Conservation (phyloP, 495 filamentous ascomycete species). For the Entonaema liquescens region DNA sequence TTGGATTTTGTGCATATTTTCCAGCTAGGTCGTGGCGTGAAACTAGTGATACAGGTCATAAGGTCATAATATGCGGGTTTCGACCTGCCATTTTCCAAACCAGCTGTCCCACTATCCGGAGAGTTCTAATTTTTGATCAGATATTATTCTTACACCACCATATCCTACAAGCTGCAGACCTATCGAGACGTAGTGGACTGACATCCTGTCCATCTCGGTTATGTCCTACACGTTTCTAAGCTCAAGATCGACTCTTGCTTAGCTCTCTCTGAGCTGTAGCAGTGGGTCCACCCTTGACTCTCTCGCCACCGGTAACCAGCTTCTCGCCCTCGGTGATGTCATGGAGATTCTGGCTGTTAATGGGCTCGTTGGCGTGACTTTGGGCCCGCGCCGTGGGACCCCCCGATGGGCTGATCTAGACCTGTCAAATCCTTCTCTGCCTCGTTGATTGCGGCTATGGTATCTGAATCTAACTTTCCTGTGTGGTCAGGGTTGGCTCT, state of each 20-base stretch:
- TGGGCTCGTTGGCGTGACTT: conserved; percentile 35
- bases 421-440: conserved; percentile 36
- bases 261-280: conserved; percentile 45
- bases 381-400: conserved; percentile 45
- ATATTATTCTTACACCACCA: too few relatives aligned
- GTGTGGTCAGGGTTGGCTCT: conserved; percentile 26
- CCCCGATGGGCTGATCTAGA: conserved; percentile 20
- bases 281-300: conserved; percentile 44
- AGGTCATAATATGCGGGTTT: neutral
- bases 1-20: neutral
- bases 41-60: neutral
- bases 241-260: conserved; percentile 30
- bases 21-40: neutral
- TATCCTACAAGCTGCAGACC: neutral
- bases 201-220: neutral
- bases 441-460: conserved; percentile 39
- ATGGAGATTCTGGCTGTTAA: conserved; percentile 38
- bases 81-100: neutral
- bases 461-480: conserved; percentile 36
- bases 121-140: neutral
- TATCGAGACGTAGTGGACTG: too few relatives aligned
- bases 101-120: neutral
- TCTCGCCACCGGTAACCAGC: conserved; percentile 31
- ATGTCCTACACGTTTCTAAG: neutral
- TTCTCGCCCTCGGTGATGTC: conserved; percentile 48